Base-by-base conservation (phyloP, 164 flowering plant genomes). In the Annona squamosa region DNA sequence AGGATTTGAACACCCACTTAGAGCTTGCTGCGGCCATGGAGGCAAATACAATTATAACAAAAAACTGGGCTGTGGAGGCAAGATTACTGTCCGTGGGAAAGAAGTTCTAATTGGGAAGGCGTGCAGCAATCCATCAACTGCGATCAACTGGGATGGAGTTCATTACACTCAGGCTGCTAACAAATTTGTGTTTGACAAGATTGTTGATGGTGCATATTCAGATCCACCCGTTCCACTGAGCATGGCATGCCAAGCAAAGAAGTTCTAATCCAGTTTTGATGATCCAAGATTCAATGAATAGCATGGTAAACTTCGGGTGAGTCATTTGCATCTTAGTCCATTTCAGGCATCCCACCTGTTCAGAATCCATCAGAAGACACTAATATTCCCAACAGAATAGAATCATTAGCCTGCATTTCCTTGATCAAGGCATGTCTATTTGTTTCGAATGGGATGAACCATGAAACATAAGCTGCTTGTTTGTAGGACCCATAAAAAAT, bases 141-240 rank as follows among this genome's bases (percentile, higher is more conserved):
- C 45, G 70, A 78, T 92, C 17, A 87, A 65, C 52, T 91, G 99
- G 98, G 99, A 92, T 63, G 97, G 98, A 1, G 84, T 90, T 4
- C 97, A 94, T 74, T 92, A 63, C 77, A 88, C 98, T 16, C 81
- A 92, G 71, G 98, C 97, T 0, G 97, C 89, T 56, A 94, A 89
- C 75, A 85, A 85, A 56, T 88, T 83, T 82, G 68, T 92, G 0
- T 88, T 83, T 72, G 79, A 88, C 46, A 80, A 78, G 42, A 89
- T 91, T 41, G 81, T 81, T 0, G 81, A 73, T 68, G 97, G 97
- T 12, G 67, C 79, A 0, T 88, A 67, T 62, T 90, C 97, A 0
- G 91, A 91, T 62, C 88, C 89, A n/a, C 87, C 87, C 3, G 59
- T 73, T 48, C 84, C 90, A 9, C 70, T 86, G 76, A 76, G 74